Conservation (phyloP, 768 basidiomycete genomes). For the Suillus discolor region DNA sequence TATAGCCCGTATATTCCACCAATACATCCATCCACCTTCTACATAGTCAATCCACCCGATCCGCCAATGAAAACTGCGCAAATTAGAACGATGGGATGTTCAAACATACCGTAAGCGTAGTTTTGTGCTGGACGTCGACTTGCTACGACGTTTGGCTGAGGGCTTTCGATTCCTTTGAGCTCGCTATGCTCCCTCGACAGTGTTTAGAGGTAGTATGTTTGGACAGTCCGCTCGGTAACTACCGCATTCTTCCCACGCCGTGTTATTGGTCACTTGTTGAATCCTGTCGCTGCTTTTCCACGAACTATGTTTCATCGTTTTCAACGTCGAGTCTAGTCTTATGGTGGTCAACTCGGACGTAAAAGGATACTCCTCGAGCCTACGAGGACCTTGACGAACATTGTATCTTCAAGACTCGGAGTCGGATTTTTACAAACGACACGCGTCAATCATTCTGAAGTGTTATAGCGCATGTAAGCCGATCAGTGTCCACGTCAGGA, state of each 20-base stretch:
- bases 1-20: slow-evolving; percentile 31
- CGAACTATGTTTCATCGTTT: not conserved
- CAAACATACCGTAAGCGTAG: slow-evolving; percentile 43
- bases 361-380: not conserved
- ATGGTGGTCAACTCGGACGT: not conserved
- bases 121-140: slow-evolving; percentile 43
- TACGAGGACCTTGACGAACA: not conserved
- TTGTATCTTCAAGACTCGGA: not conserved
- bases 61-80: slow-evolving; percentile 15
- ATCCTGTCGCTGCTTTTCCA: not conserved
- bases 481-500: not conserved
- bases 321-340: not conserved
- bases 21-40: slow-evolving; percentile 38
- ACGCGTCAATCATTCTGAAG: not conserved
- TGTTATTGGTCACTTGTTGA: not conserved
- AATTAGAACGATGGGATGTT: slow-evolving; percentile 1
- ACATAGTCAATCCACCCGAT: slow-evolving; percentile 28
- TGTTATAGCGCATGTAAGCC: not conserved
- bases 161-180: slow-evolving; percentile 29
- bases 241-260: slow-evolving; percentile 26
- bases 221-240: slow-evolving; percentile 25
- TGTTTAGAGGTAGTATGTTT: slow-evolving; percentile 9
- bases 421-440: not conserved
- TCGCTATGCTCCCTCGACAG: slow-evolving; percentile 13
- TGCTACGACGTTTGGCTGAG: slow-evolving; percentile 41